Base-by-base conservation (phyloP, 495 filamentous ascomycete genomes). In the Viridothelium virens region DNA sequence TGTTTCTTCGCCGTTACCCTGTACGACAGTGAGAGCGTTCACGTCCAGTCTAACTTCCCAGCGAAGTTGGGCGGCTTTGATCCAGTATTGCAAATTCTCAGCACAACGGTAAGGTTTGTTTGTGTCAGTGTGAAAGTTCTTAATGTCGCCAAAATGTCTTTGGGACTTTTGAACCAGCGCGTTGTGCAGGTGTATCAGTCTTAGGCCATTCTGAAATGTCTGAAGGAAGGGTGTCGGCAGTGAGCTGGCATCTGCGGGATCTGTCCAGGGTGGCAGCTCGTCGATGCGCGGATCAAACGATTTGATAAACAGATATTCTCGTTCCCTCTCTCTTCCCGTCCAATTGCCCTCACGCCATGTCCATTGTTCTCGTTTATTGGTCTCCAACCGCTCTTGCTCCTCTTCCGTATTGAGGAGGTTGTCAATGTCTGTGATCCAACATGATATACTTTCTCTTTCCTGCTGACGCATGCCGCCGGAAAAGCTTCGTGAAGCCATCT, bases 1-100 rank as follows among this genome's bases (percentile, higher is more conserved):
- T 11, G 89, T 86, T 62, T 80, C 79, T 16, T 80, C 79, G 63
- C 84, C 82, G n/a, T 73, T 79, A 62, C 80, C 83, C 67, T 92
- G 85, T 5, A 96, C 92, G 12, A 97, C 87, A 11, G 86, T 90
- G 79, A 92, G 87, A 34, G 91, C 91, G 72, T 96, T 90, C 64
- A 96, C 82, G 70, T 90, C 86, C 64, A 97, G 80, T 67, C 90
- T 84, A 25, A 91, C 84, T 77, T 97, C 95, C 90, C 92, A 98
- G 34, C 94, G 85, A 62, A 97, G 82, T 77, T 97, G 91, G 5
- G 92, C 91, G 25, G 95, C 95, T 77, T 98, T 98, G 74, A 90
- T 82, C 93, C 94, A 98, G 80, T 86, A 98, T 11, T 91, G 84
- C 44, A 98, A 82, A 72, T 98, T 98, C 63, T 98, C 95, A 0